These are phyloP conservation scores for Penicillium sp. DNA, from an alignment of 2,329 filamentous ascomycete species.

Conservation along the genomic window DNA sequence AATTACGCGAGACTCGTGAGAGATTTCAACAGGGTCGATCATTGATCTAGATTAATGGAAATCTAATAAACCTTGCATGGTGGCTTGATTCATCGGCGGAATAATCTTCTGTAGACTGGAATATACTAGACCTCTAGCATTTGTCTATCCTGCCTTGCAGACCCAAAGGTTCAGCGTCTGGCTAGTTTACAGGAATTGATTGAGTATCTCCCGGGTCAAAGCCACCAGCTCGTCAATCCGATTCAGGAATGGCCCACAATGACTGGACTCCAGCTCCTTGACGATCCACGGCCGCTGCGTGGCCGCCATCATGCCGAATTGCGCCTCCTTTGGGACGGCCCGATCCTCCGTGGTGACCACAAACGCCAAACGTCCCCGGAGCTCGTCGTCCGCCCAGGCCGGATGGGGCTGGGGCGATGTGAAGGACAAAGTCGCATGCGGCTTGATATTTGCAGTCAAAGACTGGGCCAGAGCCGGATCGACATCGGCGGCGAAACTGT, in stretches of 20 bases:
- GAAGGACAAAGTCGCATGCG: slow-evolving; percentile 31
- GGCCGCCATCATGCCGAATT: slow-evolving; percentile 31
- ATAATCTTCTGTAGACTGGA: too few species aligned
- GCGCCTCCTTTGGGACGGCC: slow-evolving; percentile 29
- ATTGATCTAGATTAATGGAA: too few species aligned
- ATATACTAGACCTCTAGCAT: too few species aligned
- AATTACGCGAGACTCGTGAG: too few species aligned
- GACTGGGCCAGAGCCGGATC: slow-evolving; percentile 1
- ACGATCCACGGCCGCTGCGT: slow-evolving; percentile 30
- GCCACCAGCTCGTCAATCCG: slow-evolving; percentile 1
- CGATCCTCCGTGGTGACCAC: slow-evolving; percentile 29
- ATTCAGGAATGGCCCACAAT: slow-evolving; percentile 11
- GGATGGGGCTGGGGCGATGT: slow-evolving; percentile 28
- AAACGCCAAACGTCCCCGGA: slow-evolving; percentile 25
- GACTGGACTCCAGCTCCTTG: slow-evolving; percentile 12
- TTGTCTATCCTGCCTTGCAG: too few species aligned
- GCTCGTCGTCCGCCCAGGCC: slow-evolving; percentile 32
- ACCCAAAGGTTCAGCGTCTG: too few species aligned
- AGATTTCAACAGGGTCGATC: too few species aligned
- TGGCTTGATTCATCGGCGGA: too few species aligned
- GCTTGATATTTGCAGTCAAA: slow-evolving; percentile 20
- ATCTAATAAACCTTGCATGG: too few species aligned
- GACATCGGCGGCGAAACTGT: slow-evolving; percentile 23
- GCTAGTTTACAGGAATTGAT: not conserved
- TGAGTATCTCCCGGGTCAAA: slow-evolving; percentile 5